A percentile compares a stretch with the other conserved stretches of the same genome.
These are phyloP conservation scores for Rhodotorula diobovata DNA, from an alignment of 768 basidiomycete species.

Conservation along the genomic window DNA sequence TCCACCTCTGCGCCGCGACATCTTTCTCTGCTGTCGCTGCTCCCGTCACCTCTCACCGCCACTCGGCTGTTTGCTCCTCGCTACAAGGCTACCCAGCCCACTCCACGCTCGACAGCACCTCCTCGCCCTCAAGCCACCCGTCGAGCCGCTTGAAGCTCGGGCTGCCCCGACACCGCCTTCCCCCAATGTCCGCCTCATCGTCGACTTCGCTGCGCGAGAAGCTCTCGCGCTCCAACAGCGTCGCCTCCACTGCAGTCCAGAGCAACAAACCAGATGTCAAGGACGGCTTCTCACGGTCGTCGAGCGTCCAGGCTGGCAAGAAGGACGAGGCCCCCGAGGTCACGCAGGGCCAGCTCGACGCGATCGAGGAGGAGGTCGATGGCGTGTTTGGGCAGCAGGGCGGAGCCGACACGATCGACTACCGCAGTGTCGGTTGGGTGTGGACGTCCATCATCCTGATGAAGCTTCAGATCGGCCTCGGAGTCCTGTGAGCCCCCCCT, in stretches of 20 bases:
- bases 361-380: constrained; percentile 13
- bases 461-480: constrained; percentile 25
- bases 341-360: not conserved
- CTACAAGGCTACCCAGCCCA: not conserved
- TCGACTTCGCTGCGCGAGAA: not conserved
- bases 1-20: not conserved
- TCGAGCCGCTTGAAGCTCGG: no score
- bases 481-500: not conserved
- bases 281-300: no score
- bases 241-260: not conserved
- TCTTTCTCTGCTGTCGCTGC: not conserved
- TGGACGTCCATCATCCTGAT: constrained; percentile 17
- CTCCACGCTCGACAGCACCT: not conserved
- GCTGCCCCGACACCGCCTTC: not conserved
- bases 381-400: constrained; percentile 26
- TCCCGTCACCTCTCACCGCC: not conserved
- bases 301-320: not conserved
- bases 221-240: not conserved
- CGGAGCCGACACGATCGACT: constrained; percentile 7
- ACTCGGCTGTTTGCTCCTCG: not conserved
- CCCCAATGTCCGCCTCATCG: not conserved
- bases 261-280: not conserved
- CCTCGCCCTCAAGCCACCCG: no score
- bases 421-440: constrained; percentile 25
- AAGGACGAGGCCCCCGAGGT: not conserved